These are phyloP conservation scores for Solanum commersonii DNA, from an alignment of 257 asterid species.

Conservation along the genomic window DNA sequence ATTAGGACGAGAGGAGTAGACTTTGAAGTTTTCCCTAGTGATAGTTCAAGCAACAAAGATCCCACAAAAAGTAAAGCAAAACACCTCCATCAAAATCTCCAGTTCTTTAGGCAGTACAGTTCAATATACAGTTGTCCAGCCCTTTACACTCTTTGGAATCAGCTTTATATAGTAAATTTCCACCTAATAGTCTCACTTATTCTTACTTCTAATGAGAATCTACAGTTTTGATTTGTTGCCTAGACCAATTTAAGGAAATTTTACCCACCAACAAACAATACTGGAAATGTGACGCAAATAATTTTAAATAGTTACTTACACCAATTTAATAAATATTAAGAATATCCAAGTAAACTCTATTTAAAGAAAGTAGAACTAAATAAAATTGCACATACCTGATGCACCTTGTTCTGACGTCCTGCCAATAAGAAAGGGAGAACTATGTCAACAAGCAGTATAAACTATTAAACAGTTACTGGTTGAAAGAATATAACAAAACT, in stretches of 20 bases:
- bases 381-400: conserved; percentile 42
- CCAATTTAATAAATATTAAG: background rate
- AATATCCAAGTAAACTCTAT: background rate
- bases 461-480: background rate
- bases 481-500: background rate
- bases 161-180: background rate
- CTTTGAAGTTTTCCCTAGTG: background rate
- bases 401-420: conserved; percentile 72
- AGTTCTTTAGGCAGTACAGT: background rate
- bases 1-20: background rate
- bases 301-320: background rate
- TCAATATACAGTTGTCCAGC: background rate
- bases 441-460: conserved; percentile 8
- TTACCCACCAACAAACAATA: background rate
- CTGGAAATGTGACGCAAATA: background rate
- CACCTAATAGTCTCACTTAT: background rate
- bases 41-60: background rate
- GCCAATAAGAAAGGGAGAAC: conserved; percentile 23
- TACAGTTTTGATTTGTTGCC: background rate
- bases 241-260: background rate
- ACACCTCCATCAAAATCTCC: background rate
- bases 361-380: background rate
- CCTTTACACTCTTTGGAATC: background rate
- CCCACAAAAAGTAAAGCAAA: background rate
- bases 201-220: background rate